phyloP scores from a whole-genome alignment of 768 basidiomycete genomes.

The Termitomyces titanicus region DNA sequence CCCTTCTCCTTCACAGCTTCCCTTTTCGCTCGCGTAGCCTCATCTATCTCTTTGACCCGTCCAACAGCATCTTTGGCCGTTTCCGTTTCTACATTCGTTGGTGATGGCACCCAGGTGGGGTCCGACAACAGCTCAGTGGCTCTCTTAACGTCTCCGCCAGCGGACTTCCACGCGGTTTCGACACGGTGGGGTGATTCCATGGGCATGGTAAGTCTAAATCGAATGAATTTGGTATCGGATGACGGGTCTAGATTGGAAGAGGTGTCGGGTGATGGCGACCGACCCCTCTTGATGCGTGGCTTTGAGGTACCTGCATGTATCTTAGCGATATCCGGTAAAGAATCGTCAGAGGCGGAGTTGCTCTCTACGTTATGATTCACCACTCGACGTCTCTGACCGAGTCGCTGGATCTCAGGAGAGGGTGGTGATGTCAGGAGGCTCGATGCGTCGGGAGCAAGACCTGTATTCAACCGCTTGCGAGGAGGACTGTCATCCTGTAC shows the following conservation, averaged over 20 bases:
- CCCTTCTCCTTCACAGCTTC: conserved; percentile 70
- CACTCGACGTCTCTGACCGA: conserved; percentile 46
- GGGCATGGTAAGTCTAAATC: conserved; percentile 64
- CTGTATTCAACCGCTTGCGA: conserved; percentile 65
- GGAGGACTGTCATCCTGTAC: conserved; percentile 62
- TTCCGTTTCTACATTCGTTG: conserved; percentile 19
- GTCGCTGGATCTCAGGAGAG: conserved; percentile 58
- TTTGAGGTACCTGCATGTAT: conserved; percentile 41
- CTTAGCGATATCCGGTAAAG: conserved; percentile 44
- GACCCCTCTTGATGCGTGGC: conserved; percentile 54
- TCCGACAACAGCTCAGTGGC: conserved; percentile 60
- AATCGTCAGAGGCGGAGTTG: conserved; percentile 70
- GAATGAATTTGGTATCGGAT: conserved; percentile 42
- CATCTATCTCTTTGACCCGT: conserved; percentile 68
- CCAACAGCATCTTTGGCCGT: conserved; percentile 41
- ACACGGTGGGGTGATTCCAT: conserved; percentile 40
- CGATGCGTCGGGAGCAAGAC: conserved; percentile 34
- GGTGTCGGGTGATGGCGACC: conserved; percentile 29
- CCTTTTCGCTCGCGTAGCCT: conserved; percentile 65
- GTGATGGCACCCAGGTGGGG: conserved; percentile 45
- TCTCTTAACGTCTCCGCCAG: conserved; percentile 54
- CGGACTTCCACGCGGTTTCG: conserved; percentile 65
- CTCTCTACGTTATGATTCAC: conserved; percentile 32
- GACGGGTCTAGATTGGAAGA: conserved; percentile 25
- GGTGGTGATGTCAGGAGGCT: conserved; percentile 43